Conservation (phyloP, 768 basidiomycete genomes). For the Collybiopsis luxurians region DNA sequence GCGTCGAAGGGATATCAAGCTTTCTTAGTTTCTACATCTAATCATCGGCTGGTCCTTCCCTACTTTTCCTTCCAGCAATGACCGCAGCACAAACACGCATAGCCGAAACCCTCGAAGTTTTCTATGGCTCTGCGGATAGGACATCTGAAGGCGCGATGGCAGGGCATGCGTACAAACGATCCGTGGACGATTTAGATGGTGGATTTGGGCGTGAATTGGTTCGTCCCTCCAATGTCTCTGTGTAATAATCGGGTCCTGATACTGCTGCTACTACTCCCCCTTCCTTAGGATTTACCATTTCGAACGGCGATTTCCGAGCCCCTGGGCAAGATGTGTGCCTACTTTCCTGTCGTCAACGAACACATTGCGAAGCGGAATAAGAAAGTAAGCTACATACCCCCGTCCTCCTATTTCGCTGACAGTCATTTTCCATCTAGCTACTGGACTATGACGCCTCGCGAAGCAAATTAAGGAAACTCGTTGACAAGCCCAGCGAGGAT, state of each 20-base stretch:
- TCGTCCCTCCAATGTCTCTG: conserved; percentile 22
- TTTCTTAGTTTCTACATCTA: background rate
- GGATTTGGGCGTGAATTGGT: conserved; percentile 85
- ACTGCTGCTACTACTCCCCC: background rate
- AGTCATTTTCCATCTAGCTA: conserved; percentile 46
- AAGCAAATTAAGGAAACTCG: conserved; percentile 82
- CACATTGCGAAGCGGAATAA: conserved; percentile 94
- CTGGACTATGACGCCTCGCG: conserved; percentile 95
- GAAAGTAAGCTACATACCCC: conserved; percentile 61
- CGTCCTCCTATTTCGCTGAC: background rate
- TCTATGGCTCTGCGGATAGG: conserved; percentile 85
- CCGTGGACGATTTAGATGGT: conserved; percentile 90
- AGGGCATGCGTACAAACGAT: conserved; percentile 92
- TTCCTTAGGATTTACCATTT: conserved; percentile 81
- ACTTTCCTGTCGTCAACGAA: conserved; percentile 91
- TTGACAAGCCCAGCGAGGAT: conserved; percentile 93
- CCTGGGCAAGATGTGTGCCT: conserved; percentile 93
- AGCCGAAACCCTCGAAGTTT: conserved; percentile 90
- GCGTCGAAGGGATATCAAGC: conserved; percentile 18
- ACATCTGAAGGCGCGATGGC: conserved; percentile 94
- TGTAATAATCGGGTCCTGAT: background rate
- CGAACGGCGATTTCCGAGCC: conserved; percentile 95
- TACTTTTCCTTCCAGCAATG: conserved; percentile 64
- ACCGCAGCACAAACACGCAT: conserved; percentile 88
- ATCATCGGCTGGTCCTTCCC: background rate